Evolutionary conservation across 768 basidiomycete genomes (phyloP), one percentile per base, ranked within the genome.

Genomic region (Psilocybe cubensis): DNA sequence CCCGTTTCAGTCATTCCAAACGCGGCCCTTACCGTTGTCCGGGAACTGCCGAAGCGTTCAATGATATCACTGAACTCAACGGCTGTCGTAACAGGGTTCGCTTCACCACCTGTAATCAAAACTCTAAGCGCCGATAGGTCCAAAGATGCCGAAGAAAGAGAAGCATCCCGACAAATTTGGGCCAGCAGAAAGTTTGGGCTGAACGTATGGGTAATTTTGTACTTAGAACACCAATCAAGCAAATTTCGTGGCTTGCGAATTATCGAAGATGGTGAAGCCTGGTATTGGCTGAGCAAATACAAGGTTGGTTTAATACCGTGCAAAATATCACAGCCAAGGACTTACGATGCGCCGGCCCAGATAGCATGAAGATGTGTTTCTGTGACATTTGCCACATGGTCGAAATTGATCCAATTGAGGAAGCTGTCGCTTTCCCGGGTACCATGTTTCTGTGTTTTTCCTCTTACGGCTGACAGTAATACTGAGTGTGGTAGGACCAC

Each of bases 1-100:
- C 49, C 29, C 21, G 49, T 51, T n/a, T 51, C 49, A 24, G 49
- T 51, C 49, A 51, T 51, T 21, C 49, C 31, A 18, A 51, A 51
- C 21, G 31, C 49, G 9, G 49, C 49, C 21, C 49, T 35, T 23
- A 51, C 21, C 3, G 49, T 24, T 21, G 29, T 38, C 10, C 49
- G 18, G 14, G 28, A 11, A 33, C 33, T 18, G 1, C 49, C 49
- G 21, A 51, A 51, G 4, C 49, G 49, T 23, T 40, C 49, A 20
- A 51, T 33, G 31, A 51, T 29, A 14, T 51, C 18, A 35, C 31
- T 38, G 12, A 51, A 51, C 40, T 51, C 49, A 9, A 51, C 49
- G 17, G 49, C 49, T 12, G 49, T 51, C 28, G 31, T 51, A 1
- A 51, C 49, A 8, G 49, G 49, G 6, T 35, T 38, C 3, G 49